These are phyloP conservation scores for Botrytis cinerea DNA, from an alignment of 2,329 filamentous ascomycete species.

Conservation along the genomic window DNA sequence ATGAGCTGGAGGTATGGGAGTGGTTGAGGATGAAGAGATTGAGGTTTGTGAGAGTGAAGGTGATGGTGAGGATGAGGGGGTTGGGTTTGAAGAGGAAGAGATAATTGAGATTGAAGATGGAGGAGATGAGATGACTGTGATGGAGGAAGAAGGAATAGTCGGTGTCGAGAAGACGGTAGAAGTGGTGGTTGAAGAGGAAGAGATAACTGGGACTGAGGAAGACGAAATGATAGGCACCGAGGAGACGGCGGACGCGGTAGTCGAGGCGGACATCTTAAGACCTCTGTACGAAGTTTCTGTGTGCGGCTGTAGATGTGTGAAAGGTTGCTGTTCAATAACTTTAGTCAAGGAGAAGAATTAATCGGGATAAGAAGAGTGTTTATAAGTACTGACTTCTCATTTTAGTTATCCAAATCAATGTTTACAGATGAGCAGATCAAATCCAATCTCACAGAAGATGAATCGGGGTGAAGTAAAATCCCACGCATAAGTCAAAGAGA, in stretches of 20 bases:
- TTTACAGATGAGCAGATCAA: neutral
- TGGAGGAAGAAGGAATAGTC: neutral
- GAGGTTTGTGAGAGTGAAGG: neutral
- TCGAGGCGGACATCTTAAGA: neutral
- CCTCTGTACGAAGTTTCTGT: accelerated
- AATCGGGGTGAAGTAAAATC: neutral
- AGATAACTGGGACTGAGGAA: neutral
- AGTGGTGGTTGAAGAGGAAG: neutral
- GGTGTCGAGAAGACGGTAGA: neutral
- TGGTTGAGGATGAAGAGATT: no score
- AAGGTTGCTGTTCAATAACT: neutral
- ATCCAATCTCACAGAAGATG: neutral
- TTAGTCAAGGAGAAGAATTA: neutral
- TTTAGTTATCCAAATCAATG: neutral
- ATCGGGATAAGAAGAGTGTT: neutral
- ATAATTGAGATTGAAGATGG: neutral
- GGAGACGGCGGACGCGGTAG: neutral
- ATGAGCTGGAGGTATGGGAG: neutral
- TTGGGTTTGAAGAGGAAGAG: neutral
- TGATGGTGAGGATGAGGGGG: neutral
- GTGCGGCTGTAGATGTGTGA: no score
- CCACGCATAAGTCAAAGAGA: neutral
- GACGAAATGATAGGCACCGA: neutral
- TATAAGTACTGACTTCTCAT: neutral
- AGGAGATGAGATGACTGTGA: neutral